Base-by-base conservation (phyloP, 352 stramenopile species). In the Phytophthora macrochlamydospora region DNA sequence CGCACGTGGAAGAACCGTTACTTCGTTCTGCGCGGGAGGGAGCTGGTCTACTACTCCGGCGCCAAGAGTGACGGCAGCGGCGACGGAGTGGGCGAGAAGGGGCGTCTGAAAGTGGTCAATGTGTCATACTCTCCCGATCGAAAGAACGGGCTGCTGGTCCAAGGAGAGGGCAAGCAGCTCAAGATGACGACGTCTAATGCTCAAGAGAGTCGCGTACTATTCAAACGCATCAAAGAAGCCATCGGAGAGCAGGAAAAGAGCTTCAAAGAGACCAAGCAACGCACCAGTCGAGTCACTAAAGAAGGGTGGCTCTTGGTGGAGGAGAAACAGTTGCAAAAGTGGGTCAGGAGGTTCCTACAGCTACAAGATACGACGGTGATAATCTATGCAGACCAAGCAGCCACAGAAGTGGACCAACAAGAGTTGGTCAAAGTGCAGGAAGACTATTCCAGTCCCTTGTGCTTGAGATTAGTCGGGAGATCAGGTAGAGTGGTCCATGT, bases 1-100 rank as follows among this genome's bases (percentile, higher is more conserved):
- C 74, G 74, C 35, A 83, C 73, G 30, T 93, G 85, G 85, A 93
- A 93, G 69, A 77, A 78, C 31, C 81, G 85, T 42, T 93, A 85
- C 68, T 89, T 93, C 54, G 81, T 91, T 29, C 69, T 93, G 11
- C 69, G 65, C 35, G 82, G 82, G 45, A 62, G 79, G 12, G 77
- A 85, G 44, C 56, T 93, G 51, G 24, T 56, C 12, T 93, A 93
- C 65, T 95, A 87, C 57, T 77, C 71, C 0, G 61, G 67, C 30
- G 75, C 71, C 32, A 79, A 71, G 51, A 71, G 66, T 52, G 59
- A 73, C 44, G 71, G 67, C 28, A 80, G 65, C 31, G 71, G 71
- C 32, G 48, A 28, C 9, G 77, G 80, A 29, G 51, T 73, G 5
- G 73, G 79, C n/a, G 81, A 93, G 49, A 91, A 91, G 48, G 87